Percentiles rank a stretch among this genome's conserved stretches.
These are phyloP conservation scores for Talaromyces wortmannii DNA, from an alignment of 495 filamentous ascomycete species.

Conservation along the genomic window DNA sequence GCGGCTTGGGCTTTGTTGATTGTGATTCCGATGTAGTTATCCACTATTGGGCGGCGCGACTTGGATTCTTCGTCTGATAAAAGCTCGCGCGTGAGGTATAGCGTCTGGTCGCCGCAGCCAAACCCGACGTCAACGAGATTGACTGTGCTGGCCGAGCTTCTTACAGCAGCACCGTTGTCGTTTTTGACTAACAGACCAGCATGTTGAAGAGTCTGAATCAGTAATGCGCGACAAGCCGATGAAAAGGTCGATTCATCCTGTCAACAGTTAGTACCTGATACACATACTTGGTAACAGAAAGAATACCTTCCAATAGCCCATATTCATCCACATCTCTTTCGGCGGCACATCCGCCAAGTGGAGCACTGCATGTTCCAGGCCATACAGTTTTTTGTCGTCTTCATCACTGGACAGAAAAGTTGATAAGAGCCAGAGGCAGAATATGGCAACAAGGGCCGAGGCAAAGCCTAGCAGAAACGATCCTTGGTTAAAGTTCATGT, in stretches of 20 bases:
- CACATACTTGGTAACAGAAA: too few species aligned
- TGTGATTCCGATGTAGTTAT: neutral
- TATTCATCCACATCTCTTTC: neutral
- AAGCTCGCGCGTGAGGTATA: neutral
- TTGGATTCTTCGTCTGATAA: neutral
- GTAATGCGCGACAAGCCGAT: neutral
- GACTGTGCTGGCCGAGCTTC: neutral
- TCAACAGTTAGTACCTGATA: neutral
- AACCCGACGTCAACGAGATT: neutral
- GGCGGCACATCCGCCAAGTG: neutral
- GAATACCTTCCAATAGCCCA: neutral
- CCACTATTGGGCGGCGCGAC: neutral
- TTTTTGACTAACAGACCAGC: neutral
- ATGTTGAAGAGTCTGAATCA: neutral
- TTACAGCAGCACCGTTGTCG: neutral
- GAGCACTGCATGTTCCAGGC: neutral
- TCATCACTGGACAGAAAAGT: neutral
- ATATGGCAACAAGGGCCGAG: neutral
- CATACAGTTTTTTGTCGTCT: neutral
- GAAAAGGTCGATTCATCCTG: neutral
- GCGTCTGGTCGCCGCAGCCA: neutral
- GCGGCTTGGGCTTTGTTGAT: neutral
- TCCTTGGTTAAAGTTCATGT: too few species aligned
- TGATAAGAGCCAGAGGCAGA: neutral
- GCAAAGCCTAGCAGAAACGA: too few species aligned